These are phyloP conservation scores for Cymbidium sinense DNA, from an alignment of 106 monocot genomes.

Conservation along the genomic window DNA sequence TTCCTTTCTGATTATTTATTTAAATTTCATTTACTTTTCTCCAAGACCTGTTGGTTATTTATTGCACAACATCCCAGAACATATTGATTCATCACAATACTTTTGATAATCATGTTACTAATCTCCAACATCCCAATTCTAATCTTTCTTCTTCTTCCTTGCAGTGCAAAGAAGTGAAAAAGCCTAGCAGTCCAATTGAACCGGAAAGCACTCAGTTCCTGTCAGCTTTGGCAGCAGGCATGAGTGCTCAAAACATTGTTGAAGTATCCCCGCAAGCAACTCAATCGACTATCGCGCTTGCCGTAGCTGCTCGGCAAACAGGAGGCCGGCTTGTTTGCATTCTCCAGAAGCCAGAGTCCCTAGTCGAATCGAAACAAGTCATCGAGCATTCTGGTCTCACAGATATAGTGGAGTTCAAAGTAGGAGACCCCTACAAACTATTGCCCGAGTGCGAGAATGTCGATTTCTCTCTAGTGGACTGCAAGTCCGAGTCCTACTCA, in stretches of 20 bases:
- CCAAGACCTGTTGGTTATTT: background rate
- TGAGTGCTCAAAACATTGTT: conserved; percentile 34
- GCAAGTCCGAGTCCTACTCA: conserved; percentile 21
- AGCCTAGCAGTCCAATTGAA: conserved; percentile 11
- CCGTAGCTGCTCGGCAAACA: conserved; percentile 41
- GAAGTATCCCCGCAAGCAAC: conserved; percentile 45
- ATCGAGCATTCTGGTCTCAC: conserved; percentile 31
- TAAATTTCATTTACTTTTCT: too few relatives aligned
- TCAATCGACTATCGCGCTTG: conserved; percentile 35
- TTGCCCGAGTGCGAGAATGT: conserved; percentile 42
- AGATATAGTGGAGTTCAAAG: conserved; percentile 43
- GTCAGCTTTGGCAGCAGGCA: conserved; percentile 45
- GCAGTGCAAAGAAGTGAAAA: conserved; percentile 28
- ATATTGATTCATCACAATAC: background rate
- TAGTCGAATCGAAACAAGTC: conserved; percentile 24
- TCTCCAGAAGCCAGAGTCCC: conserved; percentile 21
- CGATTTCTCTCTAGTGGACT: conserved; percentile 48
- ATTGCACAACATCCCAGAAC: background rate
- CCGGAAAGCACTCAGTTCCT: conserved; percentile 40
- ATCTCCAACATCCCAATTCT: background rate
- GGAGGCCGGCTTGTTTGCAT: conserved; percentile 48
- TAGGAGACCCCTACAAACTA: conserved; percentile 35
- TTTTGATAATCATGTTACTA: background rate
- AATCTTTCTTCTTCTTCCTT: background rate
- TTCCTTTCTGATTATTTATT: too few relatives aligned